A percentile compares a stretch with the other conserved stretches of the same genome.
These are phyloP conservation scores for Leccinum fallax DNA, from an alignment of 1,284 basidiomycete species.

Conservation along the genomic window DNA sequence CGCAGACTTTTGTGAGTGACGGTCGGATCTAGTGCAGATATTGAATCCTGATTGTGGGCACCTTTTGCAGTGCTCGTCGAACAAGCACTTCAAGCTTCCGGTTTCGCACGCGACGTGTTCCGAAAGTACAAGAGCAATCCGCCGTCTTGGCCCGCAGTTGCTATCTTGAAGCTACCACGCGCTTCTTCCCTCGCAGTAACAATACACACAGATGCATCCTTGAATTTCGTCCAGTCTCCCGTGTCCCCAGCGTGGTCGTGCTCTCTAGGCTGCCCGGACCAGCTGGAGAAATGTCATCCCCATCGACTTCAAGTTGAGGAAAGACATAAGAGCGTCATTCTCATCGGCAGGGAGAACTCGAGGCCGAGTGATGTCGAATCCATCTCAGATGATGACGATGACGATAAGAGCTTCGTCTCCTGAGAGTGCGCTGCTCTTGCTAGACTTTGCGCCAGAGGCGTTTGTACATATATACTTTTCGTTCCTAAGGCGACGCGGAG, in stretches of 20 bases:
- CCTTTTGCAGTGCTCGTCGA: slow-evolving; percentile 19
- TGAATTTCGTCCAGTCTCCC: background rate
- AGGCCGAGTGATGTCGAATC: background rate
- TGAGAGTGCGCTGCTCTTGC: background rate
- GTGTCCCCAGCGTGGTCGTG: slow-evolving; percentile 12
- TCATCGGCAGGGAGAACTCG: slow-evolving; percentile 1
- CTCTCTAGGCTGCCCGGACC: background rate
- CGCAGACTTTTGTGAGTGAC: slow-evolving; percentile 46
- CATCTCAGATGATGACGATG: background rate
- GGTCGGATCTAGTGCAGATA: background rate
- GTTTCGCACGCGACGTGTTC: slow-evolving; percentile 24
- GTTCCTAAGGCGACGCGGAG: background rate
- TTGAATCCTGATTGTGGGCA: background rate
- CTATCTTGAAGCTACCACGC: background rate
- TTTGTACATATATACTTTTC: background rate
- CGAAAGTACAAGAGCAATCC: background rate
- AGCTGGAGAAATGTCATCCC: background rate
- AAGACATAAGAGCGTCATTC: background rate
- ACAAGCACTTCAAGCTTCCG: slow-evolving; percentile 15
- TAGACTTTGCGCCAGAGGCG: background rate
- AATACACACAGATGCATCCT: background rate
- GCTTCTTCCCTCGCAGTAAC: background rate
- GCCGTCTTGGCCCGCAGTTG: background rate
- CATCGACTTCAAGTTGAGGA: background rate
- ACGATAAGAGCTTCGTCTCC: too few species aligned